Base-by-base conservation (phyloP, 768 basidiomycete species). In the Leccinum fibrillosum region DNA sequence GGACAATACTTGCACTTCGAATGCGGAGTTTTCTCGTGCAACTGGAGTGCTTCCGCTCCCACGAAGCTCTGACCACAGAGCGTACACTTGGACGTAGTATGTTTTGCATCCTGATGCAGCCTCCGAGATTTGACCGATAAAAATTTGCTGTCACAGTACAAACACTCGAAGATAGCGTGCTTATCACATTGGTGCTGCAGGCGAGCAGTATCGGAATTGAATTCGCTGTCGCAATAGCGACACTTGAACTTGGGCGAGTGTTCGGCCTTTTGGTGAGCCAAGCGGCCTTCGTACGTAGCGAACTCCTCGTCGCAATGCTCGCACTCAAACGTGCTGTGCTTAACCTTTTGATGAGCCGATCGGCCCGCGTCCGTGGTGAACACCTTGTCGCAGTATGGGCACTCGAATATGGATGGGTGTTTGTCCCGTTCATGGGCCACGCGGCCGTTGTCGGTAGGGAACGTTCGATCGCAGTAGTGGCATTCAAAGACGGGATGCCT, bases 401-500 rank as follows among this genome's bases (percentile, higher is more conserved):
- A 69, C 26, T 53, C 42, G 52, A 63, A 63, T n/a, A 1, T 1
- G 11, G 54, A 5, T 1, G 12, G 11, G 45, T 70, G 69, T 13
- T 62, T 54, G 5, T 55, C 48, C 1, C 10, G 7, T 21, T 64
- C 50, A 42, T 72, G 69, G 1, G 53, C 10, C 23, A 39, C 32
- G 12, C 58, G 59, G 0, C 56, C 61, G 1, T 45, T 13, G 10
- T 35, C 26, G 3, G 65, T 61, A 17, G 12, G 3, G 52, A 64
- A 66, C 2, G 45, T 23, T 4, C 54, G 52, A 13, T 60, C 42
- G 11, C 70, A 69, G 30, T 64, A 35, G 6, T n/a, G 7, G 21
- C 70, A 72, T 47, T 61, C 52, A 28, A 65, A 55, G 21, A 0
- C 3, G 23, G 17, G 0, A 52, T 69, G 67, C 13, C 55, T 66